phyloP scores from a whole-genome alignment of 106 monocot genomes.

The Dendrobium huoshanense region DNA sequence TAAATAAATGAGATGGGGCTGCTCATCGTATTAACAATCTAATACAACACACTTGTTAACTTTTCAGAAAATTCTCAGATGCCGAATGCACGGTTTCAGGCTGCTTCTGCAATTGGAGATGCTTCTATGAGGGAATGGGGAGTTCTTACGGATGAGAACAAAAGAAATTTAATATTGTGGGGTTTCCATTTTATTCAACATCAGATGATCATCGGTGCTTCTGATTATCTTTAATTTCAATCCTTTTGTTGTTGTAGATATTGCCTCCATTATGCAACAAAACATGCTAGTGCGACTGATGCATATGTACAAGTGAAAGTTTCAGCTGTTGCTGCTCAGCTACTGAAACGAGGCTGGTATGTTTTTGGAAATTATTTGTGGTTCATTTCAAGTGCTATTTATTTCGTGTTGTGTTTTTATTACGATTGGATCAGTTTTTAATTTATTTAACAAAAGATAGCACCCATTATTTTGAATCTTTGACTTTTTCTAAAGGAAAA shows the following conservation, averaged over 20 bases:
- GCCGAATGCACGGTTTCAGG: constrained; percentile 67
- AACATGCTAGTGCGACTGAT: constrained; percentile 55
- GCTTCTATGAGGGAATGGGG: constrained; percentile 81
- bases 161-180: constrained; percentile 63
- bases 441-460: neutral
- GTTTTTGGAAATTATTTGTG: constrained; percentile 2
- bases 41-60: neutral
- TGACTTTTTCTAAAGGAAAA: neutral
- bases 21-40: neutral
- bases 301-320: constrained; percentile 86
- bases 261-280: constrained; percentile 68
- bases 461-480: neutral
- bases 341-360: constrained; percentile 99
- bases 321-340: constrained; percentile 76
- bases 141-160: constrained; percentile 59
- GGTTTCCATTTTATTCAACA: constrained; percentile 9
- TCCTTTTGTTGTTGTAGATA: constrained; percentile 38
- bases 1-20: neutral
- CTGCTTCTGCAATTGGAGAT: constrained; percentile 63
- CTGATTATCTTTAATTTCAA: neutral
- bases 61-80: constrained; percentile 52
- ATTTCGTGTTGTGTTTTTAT: neutral
- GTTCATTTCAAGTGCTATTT: neutral
- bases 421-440: neutral
- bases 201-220: neutral